Percentiles rank a stretch among this genome's conserved stretches.
These are phyloP conservation scores for Rhodocollybia butyracea DNA, from an alignment of 768 basidiomycete species.

Conservation along the genomic window DNA sequence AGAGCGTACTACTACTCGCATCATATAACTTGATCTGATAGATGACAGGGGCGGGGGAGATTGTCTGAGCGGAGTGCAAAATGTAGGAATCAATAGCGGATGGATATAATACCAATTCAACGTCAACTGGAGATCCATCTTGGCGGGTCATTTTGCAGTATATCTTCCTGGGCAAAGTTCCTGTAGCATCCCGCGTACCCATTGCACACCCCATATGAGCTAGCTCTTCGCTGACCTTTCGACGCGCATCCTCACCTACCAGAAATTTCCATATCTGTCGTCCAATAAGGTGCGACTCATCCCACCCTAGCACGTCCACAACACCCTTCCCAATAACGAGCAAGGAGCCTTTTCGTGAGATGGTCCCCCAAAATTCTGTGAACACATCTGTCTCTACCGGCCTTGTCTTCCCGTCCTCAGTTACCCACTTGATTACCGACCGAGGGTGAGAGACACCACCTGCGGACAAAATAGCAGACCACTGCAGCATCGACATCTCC, in stretches of 20 bases:
- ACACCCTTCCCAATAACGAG: constrained; percentile 48
- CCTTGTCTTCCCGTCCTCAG: constrained; percentile 8
- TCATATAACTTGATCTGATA: constrained; percentile 31
- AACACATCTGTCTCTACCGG: constrained; percentile 10
- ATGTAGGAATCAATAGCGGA: constrained; percentile 18
- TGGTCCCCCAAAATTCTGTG: constrained; percentile 53
- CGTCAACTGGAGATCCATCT: constrained; percentile 15
- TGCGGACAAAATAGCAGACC: constrained; percentile 52
- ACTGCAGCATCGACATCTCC: constrained; percentile 58
- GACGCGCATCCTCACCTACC: constrained; percentile 17
- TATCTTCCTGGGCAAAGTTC: constrained; percentile 21
- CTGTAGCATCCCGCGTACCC: constrained; percentile 19
- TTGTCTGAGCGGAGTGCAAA: constrained; percentile 12
- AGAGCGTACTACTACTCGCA: too few relatives aligned
- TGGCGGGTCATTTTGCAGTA: constrained; percentile 29
- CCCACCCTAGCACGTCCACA: constrained; percentile 66
- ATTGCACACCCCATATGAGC: constrained; percentile 17
- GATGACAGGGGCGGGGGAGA: constrained; percentile 34
- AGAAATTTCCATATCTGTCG: constrained; percentile 38
- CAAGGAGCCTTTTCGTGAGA: constrained; percentile 43
- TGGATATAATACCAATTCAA: constrained; percentile 36
- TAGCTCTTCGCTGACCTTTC: constrained; percentile 21
- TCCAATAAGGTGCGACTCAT: constrained; percentile 50
- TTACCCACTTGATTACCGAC: background rate
- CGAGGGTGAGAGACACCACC: constrained; percentile 39